These are phyloP conservation scores for Hymenoscyphus fructigenus DNA, from an alignment of 2,329 filamentous ascomycete genomes.

Conservation along the genomic window DNA sequence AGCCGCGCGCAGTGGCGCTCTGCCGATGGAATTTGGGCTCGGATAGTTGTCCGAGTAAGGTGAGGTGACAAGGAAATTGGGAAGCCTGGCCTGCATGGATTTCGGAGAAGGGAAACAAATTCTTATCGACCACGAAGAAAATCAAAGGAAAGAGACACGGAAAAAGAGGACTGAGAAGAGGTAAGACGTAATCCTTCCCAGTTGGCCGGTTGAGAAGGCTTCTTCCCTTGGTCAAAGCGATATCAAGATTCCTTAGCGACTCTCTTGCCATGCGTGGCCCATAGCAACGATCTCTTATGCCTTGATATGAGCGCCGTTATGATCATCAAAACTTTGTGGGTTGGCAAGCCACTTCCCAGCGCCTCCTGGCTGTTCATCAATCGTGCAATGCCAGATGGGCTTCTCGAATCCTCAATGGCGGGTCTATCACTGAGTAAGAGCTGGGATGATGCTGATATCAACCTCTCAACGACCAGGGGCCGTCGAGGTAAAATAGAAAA, in stretches of 20 bases:
- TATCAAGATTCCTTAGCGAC: neutral
- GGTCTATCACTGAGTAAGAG: slow-evolving; percentile 21
- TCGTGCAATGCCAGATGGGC: slow-evolving; percentile 18
- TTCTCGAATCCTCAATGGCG: slow-evolving; percentile 25
- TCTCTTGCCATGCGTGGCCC: slow-evolving; percentile 4
- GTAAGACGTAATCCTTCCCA: neutral
- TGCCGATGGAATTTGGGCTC: neutral
- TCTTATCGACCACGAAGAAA: neutral
- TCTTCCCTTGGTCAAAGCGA: too few relatives aligned
- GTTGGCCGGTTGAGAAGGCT: too few relatives aligned
- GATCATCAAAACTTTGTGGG: slow-evolving; percentile 14
- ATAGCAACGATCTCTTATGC: slow-evolving; percentile 12
- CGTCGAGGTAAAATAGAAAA: neutral
- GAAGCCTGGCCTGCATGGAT: neutral
- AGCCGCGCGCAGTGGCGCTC: neutral
- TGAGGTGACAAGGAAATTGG: neutral
- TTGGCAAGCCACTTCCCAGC: slow-evolving; percentile 11
- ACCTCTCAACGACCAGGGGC: neutral
- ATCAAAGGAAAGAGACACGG: neutral
- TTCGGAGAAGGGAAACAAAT: neutral
- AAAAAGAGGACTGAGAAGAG: neutral
- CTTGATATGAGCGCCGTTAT: slow-evolving; percentile 15
- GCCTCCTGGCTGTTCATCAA: slow-evolving; percentile 19
- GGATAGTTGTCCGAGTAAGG: slow-evolving; percentile 7
- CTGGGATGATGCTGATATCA: slow-evolving; percentile 20